Evolutionary conservation across 2,329 filamentous ascomycete species (phyloP), one percentile per base, ranked within the genome.

Genomic region (Penicillium sp.): DNA sequence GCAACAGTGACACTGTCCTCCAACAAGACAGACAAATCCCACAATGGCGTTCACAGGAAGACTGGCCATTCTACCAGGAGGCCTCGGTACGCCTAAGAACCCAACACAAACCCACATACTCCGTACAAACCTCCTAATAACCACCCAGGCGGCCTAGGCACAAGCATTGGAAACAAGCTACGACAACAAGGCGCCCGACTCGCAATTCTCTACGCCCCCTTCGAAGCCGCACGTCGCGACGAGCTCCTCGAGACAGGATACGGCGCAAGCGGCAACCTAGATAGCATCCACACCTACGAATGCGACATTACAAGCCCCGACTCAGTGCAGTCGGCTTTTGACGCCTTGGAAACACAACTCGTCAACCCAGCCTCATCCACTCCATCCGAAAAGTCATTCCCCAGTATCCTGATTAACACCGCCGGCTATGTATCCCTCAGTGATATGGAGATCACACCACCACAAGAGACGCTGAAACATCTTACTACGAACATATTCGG

Each of bases 261-360:
- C 56, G 65, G 65, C 12, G 46, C 41, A 3, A 39, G 35, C 35
- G 52, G 50, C 29, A 47, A 50, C 7, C 22, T 57, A 5, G 55
- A 66, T 10, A 54, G 59, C 6, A 66, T 72, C 46, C 58, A 55
- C 41, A 61, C 66, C 3, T 69, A 71, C 31, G 65, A 69, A 62
- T 77, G 75, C 64, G 76, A 80, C 55, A 72, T 79, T 50, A 76
- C 76, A 1, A 72, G 72, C 1, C 62, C 73, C 13, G 67, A 74
- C 5, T 74, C 74, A 0, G 74, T 82, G 2, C 65, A 70, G 14
- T 63, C 67, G 2, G 74, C 70, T 0, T 77, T 76, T 27, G 57
- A 64, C 3, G 55, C 64, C 0, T 49, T 79, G 11, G 41, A 64
- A 3, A 66, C 69, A 2, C 55, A 64, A 8, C 43, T 57, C 12